phyloP scores from a whole-genome alignment of 2,329 filamentous ascomycete species.

The Penicillium sp. region DNA sequence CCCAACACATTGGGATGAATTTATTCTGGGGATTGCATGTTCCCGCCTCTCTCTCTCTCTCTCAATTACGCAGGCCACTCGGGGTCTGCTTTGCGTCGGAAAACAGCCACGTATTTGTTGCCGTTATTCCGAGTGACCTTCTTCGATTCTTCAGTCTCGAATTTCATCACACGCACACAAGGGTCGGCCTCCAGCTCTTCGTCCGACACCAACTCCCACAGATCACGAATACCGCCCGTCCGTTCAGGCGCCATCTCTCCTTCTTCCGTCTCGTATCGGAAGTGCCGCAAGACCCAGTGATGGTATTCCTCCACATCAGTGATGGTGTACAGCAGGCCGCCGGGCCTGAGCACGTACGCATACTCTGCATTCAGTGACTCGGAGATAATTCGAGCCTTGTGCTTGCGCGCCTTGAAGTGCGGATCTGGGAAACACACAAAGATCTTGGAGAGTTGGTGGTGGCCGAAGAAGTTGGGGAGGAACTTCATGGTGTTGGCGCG shows the following conservation, averaged over 20 bases:
- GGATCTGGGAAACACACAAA: conserved; percentile 99
- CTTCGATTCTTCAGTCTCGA: conserved; percentile 93
- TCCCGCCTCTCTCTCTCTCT: not conserved
- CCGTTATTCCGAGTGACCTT: conserved; percentile 90
- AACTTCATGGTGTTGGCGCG: conserved; percentile 99
- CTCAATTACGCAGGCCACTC: conserved; percentile 52
- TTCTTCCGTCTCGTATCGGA: conserved; percentile 60
- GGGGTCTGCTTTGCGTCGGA: conserved; percentile 72
- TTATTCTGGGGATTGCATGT: not conserved
- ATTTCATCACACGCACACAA: conserved; percentile 59
- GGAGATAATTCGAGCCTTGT: conserved; percentile 92
- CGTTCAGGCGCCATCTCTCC: conserved; percentile 57
- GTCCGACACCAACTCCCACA: conserved; percentile 68
- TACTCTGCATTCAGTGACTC: conserved; percentile 87
- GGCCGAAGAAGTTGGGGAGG: conserved; percentile 91
- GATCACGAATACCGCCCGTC: conserved; percentile 53
- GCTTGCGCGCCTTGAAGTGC: conserved; percentile 95
- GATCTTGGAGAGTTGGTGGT: conserved; percentile 75
- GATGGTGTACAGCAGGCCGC: conserved; percentile 89
- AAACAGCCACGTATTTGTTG: conserved; percentile 85
- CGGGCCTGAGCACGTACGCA: conserved; percentile 75
- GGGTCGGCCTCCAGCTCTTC: conserved; percentile 49
- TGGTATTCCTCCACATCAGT: conserved; percentile 95
- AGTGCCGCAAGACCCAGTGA: conserved; percentile 85
- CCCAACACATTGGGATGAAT: not conserved